A percentile compares a stretch with the other conserved stretches of the same genome.
phyloP scores from a whole-genome alignment of 768 basidiomycete genomes.

The Trametes elegans region DNA sequence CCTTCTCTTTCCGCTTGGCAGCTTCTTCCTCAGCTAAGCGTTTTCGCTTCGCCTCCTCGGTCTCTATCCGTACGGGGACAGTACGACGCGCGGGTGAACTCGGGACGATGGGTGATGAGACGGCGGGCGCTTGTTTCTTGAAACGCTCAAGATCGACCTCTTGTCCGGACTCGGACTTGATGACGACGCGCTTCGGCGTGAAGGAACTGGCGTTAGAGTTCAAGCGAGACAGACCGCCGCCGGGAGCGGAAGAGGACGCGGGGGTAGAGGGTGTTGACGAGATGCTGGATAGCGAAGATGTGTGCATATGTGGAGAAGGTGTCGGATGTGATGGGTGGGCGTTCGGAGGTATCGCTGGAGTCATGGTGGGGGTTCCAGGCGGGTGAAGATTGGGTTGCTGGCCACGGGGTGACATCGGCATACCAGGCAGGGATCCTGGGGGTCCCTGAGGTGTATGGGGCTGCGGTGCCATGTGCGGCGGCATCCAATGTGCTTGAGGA shows the following conservation, averaged over 20 bases:
- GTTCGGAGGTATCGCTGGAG: slow-evolving; percentile 53
- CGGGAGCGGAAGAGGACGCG: slow-evolving; percentile 43
- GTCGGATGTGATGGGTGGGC: slow-evolving; percentile 48
- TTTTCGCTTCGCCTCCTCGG: slow-evolving; percentile 51
- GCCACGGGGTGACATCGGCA: slow-evolving; percentile 69
- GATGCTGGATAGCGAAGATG: slow-evolving; percentile 46
- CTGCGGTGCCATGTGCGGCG: slow-evolving; percentile 31
- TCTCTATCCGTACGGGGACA: slow-evolving; percentile 60
- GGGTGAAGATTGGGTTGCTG: slow-evolving; percentile 49
- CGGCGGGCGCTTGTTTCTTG: slow-evolving; percentile 45
- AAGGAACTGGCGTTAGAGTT: slow-evolving; percentile 67
- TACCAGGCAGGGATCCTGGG: slow-evolving; percentile 37
- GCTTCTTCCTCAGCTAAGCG: slow-evolving; percentile 44
- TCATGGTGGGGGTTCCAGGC: slow-evolving; percentile 67
- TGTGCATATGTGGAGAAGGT: slow-evolving; percentile 40
- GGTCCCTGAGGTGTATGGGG: slow-evolving; percentile 36
- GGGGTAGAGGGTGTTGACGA: slow-evolving; percentile 73
- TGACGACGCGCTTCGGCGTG: slow-evolving; percentile 47
- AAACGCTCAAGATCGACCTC: slow-evolving; percentile 61
- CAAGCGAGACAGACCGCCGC: slow-evolving; percentile 40
- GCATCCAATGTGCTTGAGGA: slow-evolving; percentile 34
- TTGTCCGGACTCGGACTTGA: slow-evolving; percentile 64
- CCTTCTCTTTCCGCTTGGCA: slow-evolving; percentile 24
- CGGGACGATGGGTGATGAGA: slow-evolving; percentile 39
- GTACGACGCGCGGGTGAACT: slow-evolving; percentile 35